Conservation (phyloP, 73 alveolate genomes). For the Paramecium sexaurelia region DNA sequence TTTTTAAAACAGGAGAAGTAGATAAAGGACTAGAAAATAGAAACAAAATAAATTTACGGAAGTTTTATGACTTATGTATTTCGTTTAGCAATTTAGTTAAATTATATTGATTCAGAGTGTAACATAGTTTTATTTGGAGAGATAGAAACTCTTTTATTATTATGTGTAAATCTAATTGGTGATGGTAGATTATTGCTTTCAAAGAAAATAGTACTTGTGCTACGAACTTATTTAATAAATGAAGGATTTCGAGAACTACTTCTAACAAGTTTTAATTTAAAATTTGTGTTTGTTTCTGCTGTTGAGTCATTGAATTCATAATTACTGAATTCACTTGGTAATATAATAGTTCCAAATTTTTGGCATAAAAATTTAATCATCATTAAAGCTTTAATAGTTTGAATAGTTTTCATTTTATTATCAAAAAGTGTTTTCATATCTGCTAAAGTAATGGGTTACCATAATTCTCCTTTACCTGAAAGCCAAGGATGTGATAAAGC, state of each 20-base stretch:
- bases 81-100: not conserved
- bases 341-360: not conserved
- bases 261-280: not conserved
- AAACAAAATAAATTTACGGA: not conserved
- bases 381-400: not conserved
- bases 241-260: constrained; percentile 28
- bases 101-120: not conserved
- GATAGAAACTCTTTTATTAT: not conserved
- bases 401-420: not conserved
- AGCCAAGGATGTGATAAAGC: constrained; percentile 47
- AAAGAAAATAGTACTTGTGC: constrained; percentile 24
- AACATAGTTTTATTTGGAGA: constrained; percentile 4
- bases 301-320: constrained; percentile 27
- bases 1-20: not conserved
- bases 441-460: constrained; percentile 17
- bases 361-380: not conserved
- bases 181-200: constrained; percentile 7
- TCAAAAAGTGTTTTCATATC: constrained; percentile 26
- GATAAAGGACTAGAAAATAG: not conserved
- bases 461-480: constrained; percentile 34
- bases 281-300: not conserved
- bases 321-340: constrained; percentile 23
- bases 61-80: not conserved
- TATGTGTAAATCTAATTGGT: not conserved
- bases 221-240: constrained; percentile 13